Percentiles rank a stretch among this genome's conserved stretches.
Conservation (phyloP, 768 basidiomycete genomes). For the Auricularia sp. region DNA sequence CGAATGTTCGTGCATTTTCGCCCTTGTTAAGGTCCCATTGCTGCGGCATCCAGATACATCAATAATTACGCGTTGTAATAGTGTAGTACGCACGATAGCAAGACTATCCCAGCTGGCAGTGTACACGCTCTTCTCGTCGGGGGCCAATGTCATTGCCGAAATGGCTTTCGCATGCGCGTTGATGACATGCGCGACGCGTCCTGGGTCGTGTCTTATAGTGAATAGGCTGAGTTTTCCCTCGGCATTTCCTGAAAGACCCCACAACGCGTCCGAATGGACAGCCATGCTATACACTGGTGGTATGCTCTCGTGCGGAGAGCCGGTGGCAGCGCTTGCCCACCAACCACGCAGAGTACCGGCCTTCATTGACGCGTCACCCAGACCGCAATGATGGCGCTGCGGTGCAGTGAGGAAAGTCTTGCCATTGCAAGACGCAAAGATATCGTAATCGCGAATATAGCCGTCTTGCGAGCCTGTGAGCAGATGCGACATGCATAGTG, state of each 20-base stretch:
- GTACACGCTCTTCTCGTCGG: conserved; percentile 77
- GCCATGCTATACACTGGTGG: conserved; percentile 84
- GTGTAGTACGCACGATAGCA: conserved; percentile 50
- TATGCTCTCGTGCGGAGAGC: conserved; percentile 19
- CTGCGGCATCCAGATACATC: conserved; percentile 29
- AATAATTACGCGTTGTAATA: conserved; percentile 5
- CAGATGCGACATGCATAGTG: conserved; percentile 78
- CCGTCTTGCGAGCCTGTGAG: conserved; percentile 91
- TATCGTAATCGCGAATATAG: conserved; percentile 86
- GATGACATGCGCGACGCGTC: conserved; percentile 62
- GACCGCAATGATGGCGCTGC: conserved; percentile 78
- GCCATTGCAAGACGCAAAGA: conserved; percentile 81
- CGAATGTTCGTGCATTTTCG: conserved; percentile 62
- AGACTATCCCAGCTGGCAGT: conserved; percentile 95
- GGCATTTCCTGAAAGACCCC: conserved; percentile 81
- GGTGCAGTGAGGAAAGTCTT: conserved; percentile 80
- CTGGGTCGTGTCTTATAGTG: conserved; percentile 88
- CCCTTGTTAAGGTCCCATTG: conserved; percentile 99
- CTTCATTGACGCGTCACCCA: conserved; percentile 88
- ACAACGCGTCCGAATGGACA: conserved; percentile 88
- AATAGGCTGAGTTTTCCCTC: conserved; percentile 93
- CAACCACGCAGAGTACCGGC: conserved; percentile 77
- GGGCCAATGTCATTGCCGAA: conserved; percentile 71
- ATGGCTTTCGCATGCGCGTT: conserved; percentile 72
- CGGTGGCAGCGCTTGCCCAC: conserved; percentile 39